These are phyloP conservation scores for Trichoderma orchidacearum DNA, from an alignment of 495 filamentous ascomycete genomes.

Conservation along the genomic window DNA sequence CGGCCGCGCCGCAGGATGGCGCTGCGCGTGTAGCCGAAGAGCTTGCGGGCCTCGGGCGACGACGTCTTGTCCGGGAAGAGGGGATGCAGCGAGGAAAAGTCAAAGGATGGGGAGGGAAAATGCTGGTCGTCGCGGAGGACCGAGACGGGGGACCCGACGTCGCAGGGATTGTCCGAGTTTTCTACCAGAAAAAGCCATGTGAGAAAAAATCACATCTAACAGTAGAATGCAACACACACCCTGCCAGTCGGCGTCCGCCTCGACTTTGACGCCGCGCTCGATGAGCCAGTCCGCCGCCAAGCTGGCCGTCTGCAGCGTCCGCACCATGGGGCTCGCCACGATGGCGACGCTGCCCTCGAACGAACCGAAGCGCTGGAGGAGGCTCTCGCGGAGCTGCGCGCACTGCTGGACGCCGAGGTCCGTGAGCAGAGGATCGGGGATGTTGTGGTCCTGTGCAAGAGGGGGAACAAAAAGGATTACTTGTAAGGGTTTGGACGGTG, in stretches of 20 bases:
- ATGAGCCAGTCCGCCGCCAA: conserved; percentile 36
- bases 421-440: conserved; percentile 42
- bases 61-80: conserved; percentile 43
- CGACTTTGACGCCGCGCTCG: conserved; percentile 34
- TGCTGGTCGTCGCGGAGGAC: conserved; percentile 18
- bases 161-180: conserved; percentile 43
- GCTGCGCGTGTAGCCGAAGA: conserved; percentile 31
- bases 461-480: neutral
- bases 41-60: conserved; percentile 9
- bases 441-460: conserved; percentile 27
- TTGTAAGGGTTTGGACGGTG: neutral
- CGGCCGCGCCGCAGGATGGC: conserved; percentile 37
- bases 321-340: conserved; percentile 42
- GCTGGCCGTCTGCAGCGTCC: conserved; percentile 43
- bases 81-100: conserved; percentile 39
- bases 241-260: conserved; percentile 40
- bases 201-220: too few species aligned
- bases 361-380: conserved; percentile 29
- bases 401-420: conserved; percentile 41
- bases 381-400: conserved; percentile 24
- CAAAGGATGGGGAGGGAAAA: conserved; percentile 30
- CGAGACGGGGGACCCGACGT: conserved; percentile 33
- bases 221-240: conserved; percentile 11
- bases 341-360: conserved; percentile 39
- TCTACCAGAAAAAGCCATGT: too few species aligned